Evolutionary conservation across 768 basidiomycete genomes (phyloP), one percentile per base, ranked within the genome.

Genomic region (Tylopilus plumbeoviolaceoides): DNA sequence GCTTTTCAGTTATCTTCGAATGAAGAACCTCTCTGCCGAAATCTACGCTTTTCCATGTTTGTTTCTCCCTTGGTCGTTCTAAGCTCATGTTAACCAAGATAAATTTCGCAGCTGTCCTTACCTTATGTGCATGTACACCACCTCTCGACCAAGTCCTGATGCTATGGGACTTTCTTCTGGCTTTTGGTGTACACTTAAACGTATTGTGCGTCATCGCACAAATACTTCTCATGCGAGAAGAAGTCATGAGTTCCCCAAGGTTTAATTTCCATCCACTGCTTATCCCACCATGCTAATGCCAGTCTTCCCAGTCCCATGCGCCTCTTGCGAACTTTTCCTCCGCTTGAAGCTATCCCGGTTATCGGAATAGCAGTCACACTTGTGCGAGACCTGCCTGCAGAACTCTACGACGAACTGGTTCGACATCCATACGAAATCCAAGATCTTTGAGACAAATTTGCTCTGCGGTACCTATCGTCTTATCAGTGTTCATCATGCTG

Each of bases 151-250:
- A 98, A 72, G 95, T 98, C 23, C 77, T 99, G 27, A 86, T 86
- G 58, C 73, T 99, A 48, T 99, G 97, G 95, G 97, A 99, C 69
- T 99, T 98, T 66, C 78, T 99, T 9, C 78, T 99, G 25, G 92
- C 95, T 4, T 98, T 95, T 63, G 97, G 97, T 14, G 90, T 95
- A 21, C 97, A 98, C 64, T 77, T 99, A 18, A 99, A 99, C 63
- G 87, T 99, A 11, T 76, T 99, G 15, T 98, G 95, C 64, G 94
- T 98, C 4, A 98, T 98, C 55, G 95, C 97, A 7, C 97, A 98
- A 63, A 72, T 99, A 5, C 68, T 95, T 4, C 79, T 95, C 11
- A 95, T 98, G 71, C 78, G 93, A 53, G 87, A 91, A 42, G 90
- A 93, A 43, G 82, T 99, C 44, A 92, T 99, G 85, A 77, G 73